These are phyloP conservation scores for Hypoxylon fuscum DNA, from an alignment of 495 filamentous ascomycete species.

Conservation along the genomic window DNA sequence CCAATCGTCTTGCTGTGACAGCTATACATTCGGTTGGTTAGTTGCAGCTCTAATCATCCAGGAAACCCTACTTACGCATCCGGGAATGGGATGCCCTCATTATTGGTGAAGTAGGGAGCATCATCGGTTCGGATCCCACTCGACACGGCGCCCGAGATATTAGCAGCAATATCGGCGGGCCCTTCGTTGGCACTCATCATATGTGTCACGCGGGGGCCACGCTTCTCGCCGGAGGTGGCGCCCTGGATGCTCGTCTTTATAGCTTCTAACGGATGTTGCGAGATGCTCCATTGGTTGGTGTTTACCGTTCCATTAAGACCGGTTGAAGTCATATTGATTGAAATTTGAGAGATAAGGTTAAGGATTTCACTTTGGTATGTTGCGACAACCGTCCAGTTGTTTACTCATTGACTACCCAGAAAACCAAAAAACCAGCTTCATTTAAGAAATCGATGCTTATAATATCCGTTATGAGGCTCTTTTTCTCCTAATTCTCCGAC, in stretches of 20 bases:
- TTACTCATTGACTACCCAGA: no score
- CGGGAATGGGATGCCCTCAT: constrained; percentile 66
- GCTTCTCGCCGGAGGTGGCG: constrained; percentile 37
- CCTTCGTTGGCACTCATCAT: constrained; percentile 63
- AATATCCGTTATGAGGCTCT: not conserved
- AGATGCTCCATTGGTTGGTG: constrained; percentile 41
- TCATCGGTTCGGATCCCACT: constrained; percentile 62
- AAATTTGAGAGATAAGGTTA: not conserved
- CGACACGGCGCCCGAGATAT: constrained; percentile 58
- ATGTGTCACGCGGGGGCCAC: constrained; percentile 41
- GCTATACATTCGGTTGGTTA: constrained; percentile 31
- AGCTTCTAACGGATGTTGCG: constrained; percentile 44
- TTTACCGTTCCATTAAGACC: constrained; percentile 15
- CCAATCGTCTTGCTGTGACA: constrained; percentile 66
- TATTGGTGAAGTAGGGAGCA: constrained; percentile 66
- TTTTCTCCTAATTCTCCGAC: not conserved
- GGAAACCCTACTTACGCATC: constrained; percentile 46
- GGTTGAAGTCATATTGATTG: constrained; percentile 23
- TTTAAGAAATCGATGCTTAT: no score
- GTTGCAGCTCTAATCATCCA: not conserved
- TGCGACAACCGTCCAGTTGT: no score
- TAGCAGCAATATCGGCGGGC: constrained; percentile 63
- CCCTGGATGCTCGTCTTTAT: constrained; percentile 41
- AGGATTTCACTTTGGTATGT: no score
- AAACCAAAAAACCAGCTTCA: no score